Percentiles rank a stretch among this genome's conserved stretches.
phyloP scores from a whole-genome alignment of 2,329 filamentous ascomycete genomes.

The Dothistroma pini region DNA sequence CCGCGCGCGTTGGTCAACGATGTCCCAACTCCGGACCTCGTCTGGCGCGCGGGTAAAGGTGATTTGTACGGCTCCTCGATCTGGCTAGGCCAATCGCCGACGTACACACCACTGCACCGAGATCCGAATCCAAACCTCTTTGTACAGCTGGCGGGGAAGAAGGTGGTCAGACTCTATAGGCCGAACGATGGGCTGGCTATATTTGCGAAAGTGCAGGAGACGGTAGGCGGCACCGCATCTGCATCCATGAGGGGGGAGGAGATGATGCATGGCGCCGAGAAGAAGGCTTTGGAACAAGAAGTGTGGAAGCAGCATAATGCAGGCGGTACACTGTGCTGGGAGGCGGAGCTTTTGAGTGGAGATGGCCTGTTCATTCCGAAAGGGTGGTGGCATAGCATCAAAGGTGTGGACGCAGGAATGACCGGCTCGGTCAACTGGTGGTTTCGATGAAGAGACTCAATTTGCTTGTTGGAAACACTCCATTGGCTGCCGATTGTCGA shows the following conservation, averaged over 20 bases:
- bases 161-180: constrained; percentile 67
- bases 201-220: constrained; percentile 54
- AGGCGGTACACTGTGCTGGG: constrained; percentile 22
- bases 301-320: constrained; percentile 57
- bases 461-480: neutral
- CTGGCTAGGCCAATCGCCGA: constrained; percentile 84
- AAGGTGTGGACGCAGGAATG: constrained; percentile 56
- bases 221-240: constrained; percentile 37
- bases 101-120: constrained; percentile 83
- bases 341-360: constrained; percentile 53
- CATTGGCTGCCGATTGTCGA: neutral
- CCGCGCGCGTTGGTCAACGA: constrained; percentile 61
- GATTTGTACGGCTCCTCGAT: constrained; percentile 85
- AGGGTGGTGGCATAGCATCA: constrained; percentile 85
- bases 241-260: constrained; percentile 68
- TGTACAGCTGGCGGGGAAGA: constrained; percentile 71
- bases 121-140: constrained; percentile 96
- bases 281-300: constrained; percentile 59
- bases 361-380: constrained; percentile 76
- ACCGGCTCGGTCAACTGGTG: constrained; percentile 73
- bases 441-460: constrained; percentile 55
- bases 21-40: constrained; percentile 63
- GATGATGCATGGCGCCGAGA: constrained; percentile 85
- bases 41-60: constrained; percentile 63
- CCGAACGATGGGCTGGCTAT: constrained; percentile 61